A percentile compares a stretch with the other conserved stretches of the same genome.
These are phyloP conservation scores for Orbilia oligospora DNA, from an alignment of 2,329 filamentous ascomycete genomes.

Conservation along the genomic window DNA sequence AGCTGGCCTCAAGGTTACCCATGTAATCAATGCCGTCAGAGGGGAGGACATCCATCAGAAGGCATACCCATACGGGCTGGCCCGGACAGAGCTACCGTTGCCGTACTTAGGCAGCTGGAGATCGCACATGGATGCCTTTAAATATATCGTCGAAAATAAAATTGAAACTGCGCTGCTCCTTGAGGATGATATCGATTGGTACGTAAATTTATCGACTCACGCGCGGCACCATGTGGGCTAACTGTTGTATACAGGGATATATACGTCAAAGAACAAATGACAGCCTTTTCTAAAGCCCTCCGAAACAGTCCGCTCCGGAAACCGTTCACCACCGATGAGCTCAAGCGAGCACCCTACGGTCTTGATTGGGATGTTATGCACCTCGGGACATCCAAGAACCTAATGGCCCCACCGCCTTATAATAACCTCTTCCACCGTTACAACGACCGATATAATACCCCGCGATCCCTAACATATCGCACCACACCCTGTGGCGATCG, in stretches of 20 bases:
- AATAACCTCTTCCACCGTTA: constrained; percentile 57
- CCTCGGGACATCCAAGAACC: constrained; percentile 53
- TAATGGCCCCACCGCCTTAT: constrained; percentile 55
- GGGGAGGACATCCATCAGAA: constrained; percentile 58
- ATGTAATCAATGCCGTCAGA: constrained; percentile 54
- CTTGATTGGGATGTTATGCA: constrained; percentile 61
- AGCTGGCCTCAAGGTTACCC: constrained; percentile 41
- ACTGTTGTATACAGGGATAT: constrained; percentile 47
- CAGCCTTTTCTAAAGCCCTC: constrained; percentile 40
- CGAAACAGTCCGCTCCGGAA: constrained; percentile 50
- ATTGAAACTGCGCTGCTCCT: constrained; percentile 54
- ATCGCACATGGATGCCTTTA: constrained; percentile 59
- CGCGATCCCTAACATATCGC: constrained; percentile 32
- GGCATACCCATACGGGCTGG: constrained; percentile 51
- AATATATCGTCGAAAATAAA: constrained; percentile 57
- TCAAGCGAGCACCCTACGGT: constrained; percentile 51
- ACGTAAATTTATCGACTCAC: background rate
- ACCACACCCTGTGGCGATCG: constrained; percentile 44
- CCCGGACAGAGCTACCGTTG: constrained; percentile 46
- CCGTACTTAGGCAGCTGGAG: constrained; percentile 59
- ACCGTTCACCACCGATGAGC: constrained; percentile 50
- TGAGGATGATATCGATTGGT: constrained; percentile 60
- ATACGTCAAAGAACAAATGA: constrained; percentile 55
- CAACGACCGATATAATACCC: constrained; percentile 47
- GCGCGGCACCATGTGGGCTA: constrained; percentile 16